phyloP scores from a whole-genome alignment of 164 flowering plant genomes.

The Kalanchoe fedtschenkoi region DNA sequence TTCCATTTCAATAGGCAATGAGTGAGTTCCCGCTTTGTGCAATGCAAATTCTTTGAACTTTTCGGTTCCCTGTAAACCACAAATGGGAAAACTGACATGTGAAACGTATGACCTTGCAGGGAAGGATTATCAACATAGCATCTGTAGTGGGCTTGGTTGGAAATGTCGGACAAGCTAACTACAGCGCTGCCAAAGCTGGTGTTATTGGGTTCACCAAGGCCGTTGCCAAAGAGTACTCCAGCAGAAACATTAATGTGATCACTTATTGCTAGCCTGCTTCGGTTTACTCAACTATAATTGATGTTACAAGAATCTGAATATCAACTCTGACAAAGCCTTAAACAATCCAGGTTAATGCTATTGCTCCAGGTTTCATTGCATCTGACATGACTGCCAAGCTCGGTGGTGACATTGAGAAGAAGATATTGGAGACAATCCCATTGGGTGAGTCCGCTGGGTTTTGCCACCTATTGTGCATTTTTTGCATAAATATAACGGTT shows the following conservation, averaged over 20 bases:
- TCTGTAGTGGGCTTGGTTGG: conserved; percentile 97
- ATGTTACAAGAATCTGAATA: background rate
- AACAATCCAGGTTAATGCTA: conserved; percentile 66
- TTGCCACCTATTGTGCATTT: background rate
- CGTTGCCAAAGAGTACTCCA: conserved; percentile 86
- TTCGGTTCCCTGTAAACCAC: background rate
- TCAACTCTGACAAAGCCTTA: background rate
- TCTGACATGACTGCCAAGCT: conserved; percentile 98
- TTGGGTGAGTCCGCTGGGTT: conserved; percentile 42
- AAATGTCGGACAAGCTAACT: conserved; percentile 92
- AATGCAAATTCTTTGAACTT: background rate
- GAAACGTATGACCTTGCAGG: conserved; percentile 34
- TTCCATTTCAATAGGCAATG: background rate
- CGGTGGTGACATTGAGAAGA: conserved; percentile 72
- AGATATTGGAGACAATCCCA: conserved; percentile 68
- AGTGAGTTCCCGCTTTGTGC: background rate
- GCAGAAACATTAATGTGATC: conserved; percentile 78
- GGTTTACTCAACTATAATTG: background rate
- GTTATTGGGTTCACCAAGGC: conserved; percentile 90
- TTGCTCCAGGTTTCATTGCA: conserved; percentile 98
- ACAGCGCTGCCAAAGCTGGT: conserved; percentile 98
- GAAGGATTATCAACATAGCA: conserved; percentile 83
- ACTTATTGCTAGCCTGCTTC: background rate
- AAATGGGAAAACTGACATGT: background rate
- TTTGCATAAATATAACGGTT: background rate